These are phyloP conservation scores for Calvatia gigantea DNA, from an alignment of 768 basidiomycete species.

Conservation along the genomic window DNA sequence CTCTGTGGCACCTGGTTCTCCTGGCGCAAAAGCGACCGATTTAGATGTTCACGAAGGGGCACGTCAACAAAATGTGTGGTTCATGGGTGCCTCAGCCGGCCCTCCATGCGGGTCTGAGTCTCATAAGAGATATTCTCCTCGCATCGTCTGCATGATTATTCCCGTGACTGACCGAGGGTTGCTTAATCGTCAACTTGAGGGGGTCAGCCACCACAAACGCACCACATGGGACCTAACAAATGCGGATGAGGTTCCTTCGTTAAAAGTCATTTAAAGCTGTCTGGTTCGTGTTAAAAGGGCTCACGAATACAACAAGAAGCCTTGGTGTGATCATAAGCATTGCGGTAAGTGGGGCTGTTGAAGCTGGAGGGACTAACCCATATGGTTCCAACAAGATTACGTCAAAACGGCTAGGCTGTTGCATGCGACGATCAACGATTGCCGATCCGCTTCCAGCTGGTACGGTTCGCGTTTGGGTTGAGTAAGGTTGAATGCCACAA, in stretches of 20 bases:
- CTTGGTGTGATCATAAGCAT: neutral
- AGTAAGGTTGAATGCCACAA: too few relatives aligned
- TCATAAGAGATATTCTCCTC: neutral
- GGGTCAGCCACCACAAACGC: neutral
- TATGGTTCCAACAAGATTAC: neutral
- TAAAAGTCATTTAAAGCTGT: neutral
- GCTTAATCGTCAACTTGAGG: neutral
- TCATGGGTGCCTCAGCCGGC: neutral
- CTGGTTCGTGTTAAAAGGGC: neutral
- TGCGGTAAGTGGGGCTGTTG: neutral
- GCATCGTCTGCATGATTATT: neutral
- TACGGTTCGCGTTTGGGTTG: too few relatives aligned
- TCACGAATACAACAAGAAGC: neutral
- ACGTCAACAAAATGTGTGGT: neutral
- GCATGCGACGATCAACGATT: too few relatives aligned
- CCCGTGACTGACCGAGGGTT: neutral
- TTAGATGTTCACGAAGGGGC: neutral
- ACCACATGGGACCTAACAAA: slow-evolving; percentile 1
- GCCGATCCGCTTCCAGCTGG: too few relatives aligned
- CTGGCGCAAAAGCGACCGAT: neutral
- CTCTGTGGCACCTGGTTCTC: neutral
- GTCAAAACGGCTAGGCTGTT: neutral
- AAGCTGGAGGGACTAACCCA: neutral
- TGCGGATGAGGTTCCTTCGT: neutral
- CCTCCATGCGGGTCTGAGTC: slow-evolving; percentile 1